Base-by-base conservation (phyloP, 75 land plant genomes). In the Cryptomeria japonica region DNA sequence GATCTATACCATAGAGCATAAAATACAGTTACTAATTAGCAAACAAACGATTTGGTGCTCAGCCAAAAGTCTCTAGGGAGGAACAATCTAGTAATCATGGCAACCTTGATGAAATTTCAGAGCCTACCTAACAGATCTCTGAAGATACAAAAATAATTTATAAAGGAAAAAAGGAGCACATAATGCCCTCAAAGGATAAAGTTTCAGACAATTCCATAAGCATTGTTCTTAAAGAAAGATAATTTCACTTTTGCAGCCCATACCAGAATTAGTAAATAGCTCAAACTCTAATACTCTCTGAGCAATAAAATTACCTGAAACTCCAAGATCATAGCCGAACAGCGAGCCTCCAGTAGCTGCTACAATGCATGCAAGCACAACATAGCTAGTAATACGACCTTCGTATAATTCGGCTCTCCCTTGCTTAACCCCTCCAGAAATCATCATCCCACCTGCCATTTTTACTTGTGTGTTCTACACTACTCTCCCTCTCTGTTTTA, bases 251-350 rank as follows among this genome's bases (percentile, higher is more conserved):
- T 28, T 64, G 70, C 70, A 2, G 6, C 28, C 70, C 28, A 22
- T 14, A 53, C 56, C 56, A 53, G 16, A 53, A 53, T 53, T 14
- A 53, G 10, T 53, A 53, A 53, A 53, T 53, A 22, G 28, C 0
- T 22, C 25, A 58, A 19, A 22, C 64, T 58, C 64, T 3, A 25
- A 64, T 22, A 61, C 25, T 64, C 70, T 39, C 28, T 39, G n/a
- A 28, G 56, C 32, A 84, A 32, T 47, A 32, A 46, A 88, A 86
- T 86, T 51, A 93, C 95, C 92, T 19, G 95, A 94, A 51, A 94
- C 93, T 32, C 95, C 95, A 39, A 94, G 95, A 91, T 94, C 95
- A 86, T 94, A 94, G 2, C 95, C 95, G 80, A 94, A 94, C n/a
- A 94, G 89, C 5, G 94, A 93, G 14, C 97, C 97, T 8, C 97